These are phyloP conservation scores for Pseudopithomyces maydicus DNA, from an alignment of 2,329 filamentous ascomycete genomes.

Conservation along the genomic window DNA sequence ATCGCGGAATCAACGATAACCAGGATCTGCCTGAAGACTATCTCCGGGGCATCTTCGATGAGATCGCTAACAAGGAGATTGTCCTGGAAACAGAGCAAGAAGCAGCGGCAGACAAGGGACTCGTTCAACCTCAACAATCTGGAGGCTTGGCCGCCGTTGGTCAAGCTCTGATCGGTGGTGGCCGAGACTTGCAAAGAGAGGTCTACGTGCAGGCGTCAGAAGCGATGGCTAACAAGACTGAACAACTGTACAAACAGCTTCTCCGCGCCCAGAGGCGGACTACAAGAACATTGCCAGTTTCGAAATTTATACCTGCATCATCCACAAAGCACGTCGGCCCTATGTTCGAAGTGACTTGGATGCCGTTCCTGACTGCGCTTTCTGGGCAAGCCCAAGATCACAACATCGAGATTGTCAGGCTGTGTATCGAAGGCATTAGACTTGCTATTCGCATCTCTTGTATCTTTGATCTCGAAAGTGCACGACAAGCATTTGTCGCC, in stretches of 20 bases:
- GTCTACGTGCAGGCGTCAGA: conserved; percentile 95
- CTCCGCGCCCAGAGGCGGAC: conserved; percentile 88
- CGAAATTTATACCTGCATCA: conserved; percentile 85
- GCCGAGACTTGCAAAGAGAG: conserved; percentile 88
- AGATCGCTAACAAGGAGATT: conserved; percentile 90
- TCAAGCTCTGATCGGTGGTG: conserved; percentile 88
- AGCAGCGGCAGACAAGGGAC: conserved; percentile 79
- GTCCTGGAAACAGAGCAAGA: conserved; percentile 92
- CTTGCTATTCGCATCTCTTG: conserved; percentile 92
- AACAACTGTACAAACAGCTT: conserved; percentile 90
- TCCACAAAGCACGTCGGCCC: conserved; percentile 94
- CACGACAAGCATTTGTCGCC: conserved; percentile 91
- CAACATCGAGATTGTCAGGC: conserved; percentile 86
- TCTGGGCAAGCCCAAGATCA: conserved; percentile 94
- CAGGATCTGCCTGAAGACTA: conserved; percentile 94
- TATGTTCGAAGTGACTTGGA: conserved; percentile 99
- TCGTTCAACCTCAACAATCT: conserved; percentile 59
- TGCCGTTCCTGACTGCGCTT: conserved; percentile 95
- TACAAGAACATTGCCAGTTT: conserved; percentile 68
- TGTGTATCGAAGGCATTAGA: conserved; percentile 95
- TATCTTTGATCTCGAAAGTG: conserved; percentile 90
- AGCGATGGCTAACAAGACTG: conserved; percentile 81
- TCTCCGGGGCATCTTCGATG: conserved; percentile 84
- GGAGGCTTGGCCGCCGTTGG: conserved; percentile 80
- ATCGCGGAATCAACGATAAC: conserved; percentile 96